These are phyloP conservation scores for Paramecium sonneborni DNA, from an alignment of 73 alveolate species.

Conservation along the genomic window DNA sequence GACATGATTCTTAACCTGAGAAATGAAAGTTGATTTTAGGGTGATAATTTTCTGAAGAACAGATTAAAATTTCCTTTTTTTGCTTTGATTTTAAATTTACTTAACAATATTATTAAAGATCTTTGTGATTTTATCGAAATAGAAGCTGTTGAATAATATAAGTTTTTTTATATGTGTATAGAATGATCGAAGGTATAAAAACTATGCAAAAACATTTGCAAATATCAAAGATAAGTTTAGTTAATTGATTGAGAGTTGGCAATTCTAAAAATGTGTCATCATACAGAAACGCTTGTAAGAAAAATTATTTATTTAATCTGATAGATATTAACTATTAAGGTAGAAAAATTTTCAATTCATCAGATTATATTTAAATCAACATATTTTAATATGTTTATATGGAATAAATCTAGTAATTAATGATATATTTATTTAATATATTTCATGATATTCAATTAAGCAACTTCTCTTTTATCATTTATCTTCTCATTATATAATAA, in stretches of 20 bases:
- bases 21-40: too few species aligned
- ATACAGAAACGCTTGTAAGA: slow-evolving; percentile 63
- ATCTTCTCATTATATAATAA: neutral
- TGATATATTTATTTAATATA: neutral
- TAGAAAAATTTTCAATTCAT: slow-evolving; percentile 41
- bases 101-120: slow-evolving; percentile 58
- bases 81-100: too few species aligned
- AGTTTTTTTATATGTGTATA: slow-evolving; percentile 46
- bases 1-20: too few species aligned
- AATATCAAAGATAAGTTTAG: slow-evolving; percentile 59
- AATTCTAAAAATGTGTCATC: neutral
- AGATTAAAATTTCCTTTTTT: too few species aligned
- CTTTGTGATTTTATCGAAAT: slow-evolving; percentile 48
- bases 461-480: neutral
- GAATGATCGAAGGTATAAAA: slow-evolving; percentile 57
- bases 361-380: too few species aligned
- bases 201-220: slow-evolving; percentile 56
- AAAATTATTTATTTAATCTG: slow-evolving; percentile 27
- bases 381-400: too few species aligned
- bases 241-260: slow-evolving; percentile 55
- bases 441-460: neutral
- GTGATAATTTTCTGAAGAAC: too few species aligned
- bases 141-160: slow-evolving; percentile 54
- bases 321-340: slow-evolving; percentile 52
- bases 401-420: too few species aligned